Conservation (phyloP, 2,329 filamentous ascomycete species). For the Fusarium sp. region DNA sequence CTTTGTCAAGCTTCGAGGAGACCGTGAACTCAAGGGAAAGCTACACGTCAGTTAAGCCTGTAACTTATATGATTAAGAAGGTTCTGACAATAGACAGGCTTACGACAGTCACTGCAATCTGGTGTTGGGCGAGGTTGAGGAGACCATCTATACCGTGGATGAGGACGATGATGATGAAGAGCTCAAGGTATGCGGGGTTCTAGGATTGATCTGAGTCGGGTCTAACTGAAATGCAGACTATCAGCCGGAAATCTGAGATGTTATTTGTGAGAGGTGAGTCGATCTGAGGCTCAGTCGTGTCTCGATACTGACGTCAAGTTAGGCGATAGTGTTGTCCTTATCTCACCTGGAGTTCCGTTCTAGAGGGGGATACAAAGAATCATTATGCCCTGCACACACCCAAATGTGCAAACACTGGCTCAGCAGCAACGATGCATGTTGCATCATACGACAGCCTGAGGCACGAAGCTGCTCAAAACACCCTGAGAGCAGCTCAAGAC, state of each 20-base stretch:
- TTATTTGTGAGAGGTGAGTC: constrained; percentile 90
- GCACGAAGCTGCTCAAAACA: constrained; percentile 5
- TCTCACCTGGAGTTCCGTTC: constrained; percentile 68
- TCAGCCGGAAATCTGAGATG: constrained; percentile 99
- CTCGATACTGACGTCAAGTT: constrained; percentile 38
- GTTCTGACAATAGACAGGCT: constrained; percentile 68
- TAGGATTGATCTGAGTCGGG: neutral
- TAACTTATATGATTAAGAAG: neutral
- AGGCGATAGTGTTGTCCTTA: constrained; percentile 80
- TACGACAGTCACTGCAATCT: constrained; percentile 99
- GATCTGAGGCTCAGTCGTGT: neutral
- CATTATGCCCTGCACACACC: constrained; percentile 1
- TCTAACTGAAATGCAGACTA: constrained; percentile 68
- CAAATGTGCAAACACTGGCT: neutral
- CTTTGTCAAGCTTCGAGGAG: constrained; percentile 95
- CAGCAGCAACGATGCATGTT: neutral
- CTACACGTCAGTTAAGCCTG: constrained; percentile 76
- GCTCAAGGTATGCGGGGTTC: constrained; percentile 68
- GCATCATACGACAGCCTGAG: constrained; percentile 1
- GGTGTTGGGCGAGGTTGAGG: constrained; percentile 94
- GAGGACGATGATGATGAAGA: constrained; percentile 90
- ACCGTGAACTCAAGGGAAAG: constrained; percentile 93
- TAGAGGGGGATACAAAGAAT: constrained; percentile 1
- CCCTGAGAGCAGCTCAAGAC: neutral
- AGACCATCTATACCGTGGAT: constrained; percentile 94